Evolutionary conservation across 2,329 filamentous ascomycete genomes (phyloP), one percentile per base, ranked within the genome.

Genomic region (Diaporthe batatas): DNA sequence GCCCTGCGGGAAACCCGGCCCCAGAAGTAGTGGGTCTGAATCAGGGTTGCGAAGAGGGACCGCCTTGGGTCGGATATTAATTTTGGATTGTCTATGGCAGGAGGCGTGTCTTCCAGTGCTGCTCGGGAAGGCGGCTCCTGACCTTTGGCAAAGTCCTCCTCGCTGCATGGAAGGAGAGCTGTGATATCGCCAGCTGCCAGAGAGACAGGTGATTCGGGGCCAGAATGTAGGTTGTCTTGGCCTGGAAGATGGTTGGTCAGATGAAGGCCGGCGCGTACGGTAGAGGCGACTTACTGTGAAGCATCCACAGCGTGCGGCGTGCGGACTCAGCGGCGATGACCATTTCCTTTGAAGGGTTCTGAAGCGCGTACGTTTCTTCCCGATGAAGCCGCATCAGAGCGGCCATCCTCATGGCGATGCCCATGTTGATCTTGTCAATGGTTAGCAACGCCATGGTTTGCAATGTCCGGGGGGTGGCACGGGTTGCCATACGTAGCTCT

Each of bases 231-330:
- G 75, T 88, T 89, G 74, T 90, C 88, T 76, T 90, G 88, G 75
- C 85, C 82, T 83, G 42, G 18, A 51, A 42, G 18, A 32, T 6
- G 23, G 59, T 73, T 8, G 6, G 64, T 74, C 44, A 75, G 10
- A n/a, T 55, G 12, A 11, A 57, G 14, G 16, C 11, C 12, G 11
- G 16, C 18, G 29, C 11, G 32, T 11, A 18, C 53, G 51, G 18
- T 14, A 47, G 21, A n/a, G 14, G 21, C 18, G 53, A 79, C 81
- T 75, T 72, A 82, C 84, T 89, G 76, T 90, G 86, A 44, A 90
- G 77, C 87, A 90, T 89, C 88, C 88, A 90, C 79, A 90, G 77
- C 34, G 88, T 90, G 47, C 88, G 84, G 32, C 88, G 83, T 25
- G 88, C 88, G n/a, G 88, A 89, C 77, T 90, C 88, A 1, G 86